Percentiles rank a stretch among this genome's conserved stretches.
Conservation (phyloP, 2,329 filamentous ascomycete genomes). For the Pseudocercospora pini-densiflorae region DNA sequence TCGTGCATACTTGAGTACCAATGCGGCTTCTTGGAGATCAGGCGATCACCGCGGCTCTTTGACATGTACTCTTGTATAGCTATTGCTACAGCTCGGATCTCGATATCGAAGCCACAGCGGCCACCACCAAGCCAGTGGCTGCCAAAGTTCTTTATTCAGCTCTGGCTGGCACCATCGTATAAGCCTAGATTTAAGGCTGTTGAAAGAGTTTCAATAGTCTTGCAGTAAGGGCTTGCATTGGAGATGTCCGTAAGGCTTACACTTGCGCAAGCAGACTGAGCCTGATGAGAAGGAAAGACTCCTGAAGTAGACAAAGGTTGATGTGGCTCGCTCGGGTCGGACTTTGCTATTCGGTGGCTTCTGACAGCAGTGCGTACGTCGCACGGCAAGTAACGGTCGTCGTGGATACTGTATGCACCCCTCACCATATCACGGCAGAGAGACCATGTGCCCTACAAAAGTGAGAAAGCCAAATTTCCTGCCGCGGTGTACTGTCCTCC, state of each 20-base stretch:
- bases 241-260: neutral
- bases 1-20: neutral
- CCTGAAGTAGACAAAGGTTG: neutral
- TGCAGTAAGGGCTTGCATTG: neutral
- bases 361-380: neutral
- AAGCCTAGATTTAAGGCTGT: neutral
- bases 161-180: neutral
- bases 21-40: neutral
- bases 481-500: neutral
- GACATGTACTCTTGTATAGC: neutral
- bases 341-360: neutral
- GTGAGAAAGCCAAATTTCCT: neutral
- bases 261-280: neutral
- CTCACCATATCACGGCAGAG: neutral
- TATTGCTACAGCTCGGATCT: neutral
- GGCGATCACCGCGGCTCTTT: slow-evolving; percentile 1
- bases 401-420: neutral
- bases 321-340: neutral
- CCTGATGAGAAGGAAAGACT: neutral
- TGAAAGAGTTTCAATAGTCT: slow-evolving; percentile 1
- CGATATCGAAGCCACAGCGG: neutral
- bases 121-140: neutral
- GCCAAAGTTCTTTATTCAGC: slow-evolving; percentile 1
- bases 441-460: neutral
- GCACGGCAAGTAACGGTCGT: neutral